Conservation (phyloP, 2,329 filamentous ascomycete species). For the Paecilomyces formosus region DNA sequence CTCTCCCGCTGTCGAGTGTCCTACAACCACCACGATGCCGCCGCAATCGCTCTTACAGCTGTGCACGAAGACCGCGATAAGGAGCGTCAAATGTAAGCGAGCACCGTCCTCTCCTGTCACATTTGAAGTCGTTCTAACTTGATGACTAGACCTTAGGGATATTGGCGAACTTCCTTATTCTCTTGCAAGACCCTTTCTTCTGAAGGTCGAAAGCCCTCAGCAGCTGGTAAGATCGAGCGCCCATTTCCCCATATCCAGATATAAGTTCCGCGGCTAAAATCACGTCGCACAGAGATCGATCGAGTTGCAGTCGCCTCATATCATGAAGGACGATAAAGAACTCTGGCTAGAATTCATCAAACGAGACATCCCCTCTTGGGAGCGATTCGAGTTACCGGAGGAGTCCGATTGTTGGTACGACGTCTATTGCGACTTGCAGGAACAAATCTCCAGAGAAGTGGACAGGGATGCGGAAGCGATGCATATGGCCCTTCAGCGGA, state of each 20-base stretch:
- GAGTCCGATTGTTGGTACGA: constrained; percentile 68
- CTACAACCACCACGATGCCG: constrained; percentile 19
- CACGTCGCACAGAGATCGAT: constrained; percentile 43
- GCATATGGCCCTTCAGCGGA: constrained; percentile 49
- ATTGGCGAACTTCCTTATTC: constrained; percentile 65
- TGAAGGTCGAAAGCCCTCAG: constrained; percentile 61
- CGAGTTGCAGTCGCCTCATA: constrained; percentile 69
- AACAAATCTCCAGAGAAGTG: constrained; percentile 51
- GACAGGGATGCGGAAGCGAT: constrained; percentile 52
- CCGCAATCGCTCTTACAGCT: constrained; percentile 27
- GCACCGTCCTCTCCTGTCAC: not conserved
- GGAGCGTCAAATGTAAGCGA: constrained; percentile 28
- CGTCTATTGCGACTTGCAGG: constrained; percentile 64
- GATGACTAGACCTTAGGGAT: constrained; percentile 50
- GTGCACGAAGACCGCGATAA: constrained; percentile 27
- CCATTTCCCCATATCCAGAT: not conserved
- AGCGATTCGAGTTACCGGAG: constrained; percentile 58
- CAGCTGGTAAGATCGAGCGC: constrained; percentile 54
- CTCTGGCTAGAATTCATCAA: constrained; percentile 75
- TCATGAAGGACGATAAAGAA: constrained; percentile 61
- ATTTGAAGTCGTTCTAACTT: constrained; percentile 1
- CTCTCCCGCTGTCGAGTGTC: constrained; percentile 11
- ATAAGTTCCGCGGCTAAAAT: constrained; percentile 4
- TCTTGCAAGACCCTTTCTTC: constrained; percentile 59
- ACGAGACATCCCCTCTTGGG: constrained; percentile 63